phyloP scores from a whole-genome alignment of 148 eudicot genomes.

The Chenopodium album region DNA sequence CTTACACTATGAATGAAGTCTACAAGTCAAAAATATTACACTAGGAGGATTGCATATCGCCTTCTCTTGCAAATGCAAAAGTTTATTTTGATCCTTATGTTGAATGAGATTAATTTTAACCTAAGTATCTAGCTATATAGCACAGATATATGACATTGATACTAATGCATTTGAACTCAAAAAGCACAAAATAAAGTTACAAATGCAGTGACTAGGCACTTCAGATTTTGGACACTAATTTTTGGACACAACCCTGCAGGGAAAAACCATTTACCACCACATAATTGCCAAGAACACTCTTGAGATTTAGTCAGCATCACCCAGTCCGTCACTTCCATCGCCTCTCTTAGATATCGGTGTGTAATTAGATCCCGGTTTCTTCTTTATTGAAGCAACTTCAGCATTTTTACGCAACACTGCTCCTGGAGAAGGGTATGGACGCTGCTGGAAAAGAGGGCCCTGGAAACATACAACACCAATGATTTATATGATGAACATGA shows the following conservation, averaged over 20 bases:
- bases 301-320: conserved; percentile 80
- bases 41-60: too few species aligned
- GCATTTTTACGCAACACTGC: conserved; percentile 94
- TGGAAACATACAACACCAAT: conserved; percentile 37
- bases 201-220: background rate
- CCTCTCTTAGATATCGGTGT: conserved; percentile 89
- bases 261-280: background rate
- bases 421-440: conserved; percentile 98
- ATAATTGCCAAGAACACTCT: background rate
- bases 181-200: background rate
- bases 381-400: conserved; percentile 78
- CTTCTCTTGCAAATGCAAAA: too few species aligned
- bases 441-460: conserved; percentile 99
- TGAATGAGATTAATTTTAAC: too few species aligned
- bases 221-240: background rate
- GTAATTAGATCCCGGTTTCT: conserved; percentile 69
- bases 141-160: background rate
- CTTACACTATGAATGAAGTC: too few species aligned
- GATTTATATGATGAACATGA: background rate
- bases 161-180: background rate
- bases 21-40: too few species aligned
- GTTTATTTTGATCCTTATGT: too few species aligned
- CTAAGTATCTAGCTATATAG: background rate
- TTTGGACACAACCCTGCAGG: background rate
- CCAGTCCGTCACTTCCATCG: conserved; percentile 97